A percentile compares a stretch with the other conserved stretches of the same genome.
These are phyloP conservation scores for Hyaloperonospora arabidopsidis DNA, from an alignment of 352 stramenopile species.

Conservation along the genomic window DNA sequence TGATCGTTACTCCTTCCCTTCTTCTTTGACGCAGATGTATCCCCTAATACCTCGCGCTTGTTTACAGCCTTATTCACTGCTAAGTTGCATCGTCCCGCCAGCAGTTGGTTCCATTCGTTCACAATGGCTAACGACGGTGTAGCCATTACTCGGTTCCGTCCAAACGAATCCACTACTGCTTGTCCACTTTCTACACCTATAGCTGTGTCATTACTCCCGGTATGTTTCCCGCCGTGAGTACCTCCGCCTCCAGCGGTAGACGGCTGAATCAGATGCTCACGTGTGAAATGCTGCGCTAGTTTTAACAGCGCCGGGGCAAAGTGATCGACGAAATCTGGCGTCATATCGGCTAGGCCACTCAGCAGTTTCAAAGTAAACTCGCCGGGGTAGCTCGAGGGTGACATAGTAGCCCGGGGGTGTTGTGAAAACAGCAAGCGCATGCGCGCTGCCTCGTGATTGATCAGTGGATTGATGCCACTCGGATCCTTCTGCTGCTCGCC, in stretches of 20 bases:
- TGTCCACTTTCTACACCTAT: conserved; percentile 33
- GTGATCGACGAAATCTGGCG: conserved; percentile 65
- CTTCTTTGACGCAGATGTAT: conserved; percentile 53
- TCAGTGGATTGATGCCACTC: conserved; percentile 34
- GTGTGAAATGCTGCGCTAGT: conserved; percentile 74
- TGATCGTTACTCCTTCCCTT: conserved; percentile 27
- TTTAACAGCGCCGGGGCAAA: conserved; percentile 76
- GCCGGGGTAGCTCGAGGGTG: conserved; percentile 49
- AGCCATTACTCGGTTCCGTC: conserved; percentile 79
- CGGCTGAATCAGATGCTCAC: conserved; percentile 73
- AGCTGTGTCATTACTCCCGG: conserved; percentile 22
- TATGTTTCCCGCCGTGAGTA: conserved; percentile 20
- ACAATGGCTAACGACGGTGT: conserved; percentile 77
- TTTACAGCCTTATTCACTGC: conserved; percentile 73
- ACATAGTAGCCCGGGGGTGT: conserved; percentile 32
- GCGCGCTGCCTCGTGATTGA: conserved; percentile 48
- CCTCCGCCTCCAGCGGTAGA: conserved; percentile 13
- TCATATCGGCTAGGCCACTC: conserved; percentile 44
- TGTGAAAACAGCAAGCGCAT: conserved; percentile 47
- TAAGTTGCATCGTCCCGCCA: conserved; percentile 58
- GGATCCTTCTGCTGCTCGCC: conserved; percentile 40
- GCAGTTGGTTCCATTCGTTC: conserved; percentile 77
- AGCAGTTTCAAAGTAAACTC: conserved; percentile 69
- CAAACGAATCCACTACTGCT: conserved; percentile 61
- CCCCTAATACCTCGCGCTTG: conserved; percentile 43